Conservation (phyloP, 1,139 yeast genomes). For the Hyphopichia wangnamkhiaoensis region DNA sequence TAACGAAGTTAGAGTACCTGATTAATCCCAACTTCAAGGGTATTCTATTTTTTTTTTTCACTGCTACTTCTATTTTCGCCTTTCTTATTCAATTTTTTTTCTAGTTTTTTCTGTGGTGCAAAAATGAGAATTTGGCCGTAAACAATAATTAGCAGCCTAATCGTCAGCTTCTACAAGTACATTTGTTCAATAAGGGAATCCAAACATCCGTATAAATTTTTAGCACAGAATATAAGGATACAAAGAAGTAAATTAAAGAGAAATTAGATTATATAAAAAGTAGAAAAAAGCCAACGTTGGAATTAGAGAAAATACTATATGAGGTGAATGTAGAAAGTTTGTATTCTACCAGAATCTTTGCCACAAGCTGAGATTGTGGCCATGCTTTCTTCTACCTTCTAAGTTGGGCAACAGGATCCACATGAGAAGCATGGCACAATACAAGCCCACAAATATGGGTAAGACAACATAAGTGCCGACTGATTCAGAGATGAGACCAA, state of each 20-base stretch:
- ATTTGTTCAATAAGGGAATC: neutral
- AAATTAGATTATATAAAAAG: too few species aligned
- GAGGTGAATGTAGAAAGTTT: neutral
- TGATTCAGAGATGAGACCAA: conserved; percentile 53
- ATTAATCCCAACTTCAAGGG: too few species aligned
- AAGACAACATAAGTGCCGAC: conserved; percentile 57
- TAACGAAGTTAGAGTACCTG: too few species aligned
- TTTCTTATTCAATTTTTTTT: neutral
- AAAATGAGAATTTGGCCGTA: too few species aligned
- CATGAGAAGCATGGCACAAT: conserved; percentile 33
- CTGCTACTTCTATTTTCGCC: neutral
- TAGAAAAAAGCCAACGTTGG: too few species aligned
- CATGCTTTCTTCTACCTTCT: conserved; percentile 18
- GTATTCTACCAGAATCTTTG: conserved; percentile 20
- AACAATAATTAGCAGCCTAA: neutral
- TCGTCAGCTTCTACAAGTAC: neutral
- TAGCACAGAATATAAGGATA: neutral
- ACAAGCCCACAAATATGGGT: conserved; percentile 49
- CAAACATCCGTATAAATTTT: too few species aligned
- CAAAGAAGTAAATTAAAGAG: neutral
- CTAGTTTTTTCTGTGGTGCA: neutral
- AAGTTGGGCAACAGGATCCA: conserved; percentile 52
- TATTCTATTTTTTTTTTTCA: neutral
- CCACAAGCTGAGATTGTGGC: conserved; percentile 15
- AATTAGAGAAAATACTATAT: too few species aligned